Evolutionary conservation across 495 filamentous ascomycete species (phyloP), one percentile per base, ranked within the genome.

Genomic region (Podospora bellae-mahoneyi): DNA sequence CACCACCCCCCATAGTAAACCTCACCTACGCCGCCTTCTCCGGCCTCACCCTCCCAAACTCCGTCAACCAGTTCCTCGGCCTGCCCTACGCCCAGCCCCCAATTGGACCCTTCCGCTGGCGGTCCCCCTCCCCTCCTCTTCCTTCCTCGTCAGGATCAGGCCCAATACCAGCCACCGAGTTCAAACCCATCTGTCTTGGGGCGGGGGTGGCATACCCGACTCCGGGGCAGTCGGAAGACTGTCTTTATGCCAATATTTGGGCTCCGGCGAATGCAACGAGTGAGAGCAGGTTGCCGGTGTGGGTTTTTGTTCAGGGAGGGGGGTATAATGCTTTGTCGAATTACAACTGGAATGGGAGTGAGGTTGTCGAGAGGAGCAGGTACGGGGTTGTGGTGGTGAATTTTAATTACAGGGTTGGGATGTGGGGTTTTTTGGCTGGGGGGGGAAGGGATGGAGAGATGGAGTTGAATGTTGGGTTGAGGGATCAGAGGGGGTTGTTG

Each of bases 251-350:
- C 13, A 88, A 93, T 69, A 84, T 94, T n/a, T 92, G 86, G 78
- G 85, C 89, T 4, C 91, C 91, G 2, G 75, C 84, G 0, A 81
- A 83, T 32, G 83, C 84, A 0, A 86, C 80, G 2, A 60, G 64
- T 0, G 62, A 67, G 4, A 83, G 79, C 0, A 85, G 81, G 23
- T 76, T 91, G 2, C 90, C 90, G 0, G 89, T 93, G 2, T 92
- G 84, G 79, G 83, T 92, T 60, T 92, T 86, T 69, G 89, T 94
- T 62, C 89, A 91, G 71, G 91, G 91, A n/a, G 91, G 91, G 13
- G 61, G 90, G 19, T 93, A 91, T 74, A 87, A 86, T 13, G 63
- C 69, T 0, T 82, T 88, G 71, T 81, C 84, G 58, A 91, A 91
- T 73, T 78, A 86, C 0, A 89, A 92, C 76, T 87, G 86, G 74